Conservation (phyloP, 768 basidiomycete genomes). For the Vararia minispora region DNA sequence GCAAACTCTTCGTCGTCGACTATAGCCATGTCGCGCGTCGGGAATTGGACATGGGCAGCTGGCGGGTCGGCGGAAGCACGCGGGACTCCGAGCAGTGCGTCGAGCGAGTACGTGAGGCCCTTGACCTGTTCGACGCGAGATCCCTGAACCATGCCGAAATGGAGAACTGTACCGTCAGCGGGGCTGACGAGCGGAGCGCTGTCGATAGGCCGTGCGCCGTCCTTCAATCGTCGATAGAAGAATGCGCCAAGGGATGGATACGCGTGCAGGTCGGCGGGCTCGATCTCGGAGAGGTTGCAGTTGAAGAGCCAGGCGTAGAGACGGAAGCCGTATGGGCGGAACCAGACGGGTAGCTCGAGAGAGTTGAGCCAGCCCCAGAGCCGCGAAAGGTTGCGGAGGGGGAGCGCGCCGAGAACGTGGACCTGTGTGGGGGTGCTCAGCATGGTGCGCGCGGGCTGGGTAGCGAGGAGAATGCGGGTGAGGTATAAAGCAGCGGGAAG, state of each 20-base stretch:
- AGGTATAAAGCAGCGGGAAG: background rate
- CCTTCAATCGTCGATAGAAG: slow-evolving; percentile 83
- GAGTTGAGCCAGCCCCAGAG: slow-evolving; percentile 96
- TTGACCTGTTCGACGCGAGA: slow-evolving; percentile 92
- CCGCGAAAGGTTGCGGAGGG: slow-evolving; percentile 89
- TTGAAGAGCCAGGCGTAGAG: slow-evolving; percentile 85
- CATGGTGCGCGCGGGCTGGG: background rate
- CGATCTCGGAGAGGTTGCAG: slow-evolving; percentile 89
- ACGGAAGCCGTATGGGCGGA: slow-evolving; percentile 82
- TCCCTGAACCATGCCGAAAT: slow-evolving; percentile 77
- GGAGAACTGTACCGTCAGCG: slow-evolving; percentile 86
- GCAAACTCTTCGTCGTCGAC: slow-evolving; percentile 89
- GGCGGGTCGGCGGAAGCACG: no score
- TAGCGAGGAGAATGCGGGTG: background rate
- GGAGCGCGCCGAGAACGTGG: slow-evolving; percentile 92
- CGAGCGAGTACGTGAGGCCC: slow-evolving; percentile 92
- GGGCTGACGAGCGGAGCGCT: slow-evolving; percentile 60
- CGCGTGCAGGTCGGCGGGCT: slow-evolving; percentile 58
- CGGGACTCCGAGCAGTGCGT: slow-evolving; percentile 81
- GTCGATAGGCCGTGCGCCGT: slow-evolving; percentile 70
- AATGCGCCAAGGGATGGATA: slow-evolving; percentile 91
- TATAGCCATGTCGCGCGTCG: slow-evolving; percentile 38
- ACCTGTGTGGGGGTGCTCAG: slow-evolving; percentile 38
- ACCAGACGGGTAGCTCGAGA: slow-evolving; percentile 87
- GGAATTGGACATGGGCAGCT: slow-evolving; percentile 29